Conservation (phyloP, 202 grass and related monocot species). For the Digitaria exilis region DNA sequence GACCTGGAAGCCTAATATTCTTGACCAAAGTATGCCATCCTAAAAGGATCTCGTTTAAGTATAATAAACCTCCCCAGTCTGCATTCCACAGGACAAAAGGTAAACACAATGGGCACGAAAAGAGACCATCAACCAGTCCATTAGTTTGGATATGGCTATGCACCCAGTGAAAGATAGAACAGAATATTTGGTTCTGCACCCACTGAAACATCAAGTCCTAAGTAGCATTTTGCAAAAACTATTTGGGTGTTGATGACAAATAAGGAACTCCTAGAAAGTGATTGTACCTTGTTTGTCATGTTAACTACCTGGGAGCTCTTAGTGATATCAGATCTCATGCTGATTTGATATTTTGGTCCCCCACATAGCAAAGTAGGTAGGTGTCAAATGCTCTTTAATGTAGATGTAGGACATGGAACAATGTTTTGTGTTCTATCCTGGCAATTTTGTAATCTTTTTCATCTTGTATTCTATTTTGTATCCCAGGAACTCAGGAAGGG, state of each 20-base stretch:
- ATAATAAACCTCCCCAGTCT: not conserved
- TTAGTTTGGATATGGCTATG: not conserved
- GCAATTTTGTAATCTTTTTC: slow-evolving; percentile 6
- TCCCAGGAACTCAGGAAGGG: not conserved
- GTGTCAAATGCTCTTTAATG: not conserved
- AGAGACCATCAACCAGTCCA: not conserved
- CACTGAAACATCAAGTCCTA: not conserved
- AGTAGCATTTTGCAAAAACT: slow-evolving; percentile 5
- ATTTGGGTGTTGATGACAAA: not conserved
- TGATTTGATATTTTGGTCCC: slow-evolving; percentile 23
- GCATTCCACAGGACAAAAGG: slow-evolving; percentile 13
- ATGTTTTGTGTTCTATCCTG: slow-evolving; percentile 19
- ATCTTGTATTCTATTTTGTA: not conserved
- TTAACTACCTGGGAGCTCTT: slow-evolving; percentile 3
- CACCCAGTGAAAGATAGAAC: slow-evolving; percentile 2
- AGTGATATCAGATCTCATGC: slow-evolving; percentile 32
- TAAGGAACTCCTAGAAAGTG: slow-evolving; percentile 18
- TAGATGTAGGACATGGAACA: not conserved
- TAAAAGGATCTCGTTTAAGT: not conserved
- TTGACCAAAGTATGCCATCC: slow-evolving; percentile 28
- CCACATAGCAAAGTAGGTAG: slow-evolving; percentile 1
- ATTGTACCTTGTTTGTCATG: slow-evolving; percentile 20
- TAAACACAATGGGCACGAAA: not conserved
- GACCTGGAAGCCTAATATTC: not conserved
- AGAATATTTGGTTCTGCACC: not conserved